phyloP scores from a whole-genome alignment of 1,284 basidiomycete species.

The Ustilago esculenta region DNA sequence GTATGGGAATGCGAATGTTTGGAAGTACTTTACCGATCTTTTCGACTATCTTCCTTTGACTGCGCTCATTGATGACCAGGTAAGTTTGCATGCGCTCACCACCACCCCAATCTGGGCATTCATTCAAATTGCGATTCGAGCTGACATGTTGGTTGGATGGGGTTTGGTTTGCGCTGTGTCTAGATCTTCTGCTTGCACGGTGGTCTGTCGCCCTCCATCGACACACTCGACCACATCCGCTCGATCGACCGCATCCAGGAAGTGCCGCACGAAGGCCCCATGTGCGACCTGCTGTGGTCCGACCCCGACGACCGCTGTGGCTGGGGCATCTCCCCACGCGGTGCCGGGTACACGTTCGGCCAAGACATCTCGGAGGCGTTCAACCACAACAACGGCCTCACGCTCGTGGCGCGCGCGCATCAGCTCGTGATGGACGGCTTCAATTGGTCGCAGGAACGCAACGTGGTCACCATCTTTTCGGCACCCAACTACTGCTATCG shows the following conservation, averaged over 20 bases:
- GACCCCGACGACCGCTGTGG: constrained; percentile 99
- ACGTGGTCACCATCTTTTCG: constrained; percentile 99
- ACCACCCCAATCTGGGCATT: too few species aligned
- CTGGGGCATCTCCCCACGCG: constrained; percentile 98
- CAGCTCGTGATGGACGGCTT: constrained; percentile 93
- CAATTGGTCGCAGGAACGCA: constrained; percentile 98
- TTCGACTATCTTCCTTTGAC: constrained; percentile 98
- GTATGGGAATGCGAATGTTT: constrained; percentile 99
- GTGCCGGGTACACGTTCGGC: constrained; percentile 98
- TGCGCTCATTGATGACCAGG: constrained; percentile 97
- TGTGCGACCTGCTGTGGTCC: constrained; percentile 99
- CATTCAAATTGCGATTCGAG: too few species aligned
- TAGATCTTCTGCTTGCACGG: constrained; percentile 98
- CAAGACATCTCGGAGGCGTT: constrained; percentile 98
- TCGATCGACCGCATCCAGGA: constrained; percentile 98
- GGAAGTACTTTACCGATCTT: constrained; percentile 98
- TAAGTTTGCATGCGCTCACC: too few species aligned
- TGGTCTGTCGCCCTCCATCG: constrained; percentile 97
- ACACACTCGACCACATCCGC: constrained; percentile 98
- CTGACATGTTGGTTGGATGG: too few species aligned
- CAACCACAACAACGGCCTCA: constrained; percentile 98
- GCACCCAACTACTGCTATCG: constrained; percentile 91
- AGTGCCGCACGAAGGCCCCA: constrained; percentile 97
- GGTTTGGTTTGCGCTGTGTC: too few species aligned
- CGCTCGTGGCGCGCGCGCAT: constrained; percentile 75